Percentiles rank a stretch among this genome's conserved stretches.
phyloP scores from a whole-genome alignment of 176 grass and related monocot genomes.

The Pontederia crassipes region DNA sequence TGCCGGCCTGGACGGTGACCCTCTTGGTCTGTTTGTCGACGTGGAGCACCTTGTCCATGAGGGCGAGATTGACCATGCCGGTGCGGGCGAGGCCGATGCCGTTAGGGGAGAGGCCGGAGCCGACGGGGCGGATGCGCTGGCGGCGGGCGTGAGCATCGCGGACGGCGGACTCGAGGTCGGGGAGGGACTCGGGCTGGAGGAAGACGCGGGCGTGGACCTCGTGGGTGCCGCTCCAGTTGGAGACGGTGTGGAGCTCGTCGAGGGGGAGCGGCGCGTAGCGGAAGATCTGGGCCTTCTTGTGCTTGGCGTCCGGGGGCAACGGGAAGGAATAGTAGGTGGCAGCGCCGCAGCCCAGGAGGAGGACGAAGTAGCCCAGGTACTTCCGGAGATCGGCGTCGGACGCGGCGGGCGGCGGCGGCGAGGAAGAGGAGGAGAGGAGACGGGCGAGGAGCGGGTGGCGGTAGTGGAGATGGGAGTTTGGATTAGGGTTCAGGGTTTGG shows the following conservation, averaged over 20 bases:
- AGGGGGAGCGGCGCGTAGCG: slow-evolving; percentile 58
- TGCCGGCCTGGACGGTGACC: slow-evolving; percentile 72
- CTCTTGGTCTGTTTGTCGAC: slow-evolving; percentile 63
- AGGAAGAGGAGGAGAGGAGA: slow-evolving; percentile 25
- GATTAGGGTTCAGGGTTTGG: slow-evolving; percentile 12
- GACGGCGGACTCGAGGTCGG: slow-evolving; percentile 51
- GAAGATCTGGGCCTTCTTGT: slow-evolving; percentile 79
- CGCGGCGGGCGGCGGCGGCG: slow-evolving; percentile 25
- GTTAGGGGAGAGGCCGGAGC: slow-evolving; percentile 75
- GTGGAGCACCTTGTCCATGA: slow-evolving; percentile 86
- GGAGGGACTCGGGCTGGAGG: slow-evolving; percentile 64
- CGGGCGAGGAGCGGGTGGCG: slow-evolving; percentile 12
- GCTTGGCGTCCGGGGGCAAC: slow-evolving; percentile 42
- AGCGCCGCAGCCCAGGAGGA: slow-evolving; percentile 44
- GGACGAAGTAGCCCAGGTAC: slow-evolving; percentile 60
- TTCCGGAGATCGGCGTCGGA: slow-evolving; percentile 48
- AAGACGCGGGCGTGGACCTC: slow-evolving; percentile 74
- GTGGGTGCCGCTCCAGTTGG: slow-evolving; percentile 92
- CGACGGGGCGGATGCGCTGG: slow-evolving; percentile 62
- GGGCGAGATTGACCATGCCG: slow-evolving; percentile 80
- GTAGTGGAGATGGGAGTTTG: not conserved
- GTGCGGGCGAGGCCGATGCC: slow-evolving; percentile 59
- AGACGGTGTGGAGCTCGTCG: slow-evolving; percentile 75
- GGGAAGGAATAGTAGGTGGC: slow-evolving; percentile 92
- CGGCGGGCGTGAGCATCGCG: slow-evolving; percentile 40